Percentiles rank a stretch among this genome's conserved stretches.
Conservation (phyloP, 352 stramenopile genomes). For the Globisporangium orthogonon region DNA sequence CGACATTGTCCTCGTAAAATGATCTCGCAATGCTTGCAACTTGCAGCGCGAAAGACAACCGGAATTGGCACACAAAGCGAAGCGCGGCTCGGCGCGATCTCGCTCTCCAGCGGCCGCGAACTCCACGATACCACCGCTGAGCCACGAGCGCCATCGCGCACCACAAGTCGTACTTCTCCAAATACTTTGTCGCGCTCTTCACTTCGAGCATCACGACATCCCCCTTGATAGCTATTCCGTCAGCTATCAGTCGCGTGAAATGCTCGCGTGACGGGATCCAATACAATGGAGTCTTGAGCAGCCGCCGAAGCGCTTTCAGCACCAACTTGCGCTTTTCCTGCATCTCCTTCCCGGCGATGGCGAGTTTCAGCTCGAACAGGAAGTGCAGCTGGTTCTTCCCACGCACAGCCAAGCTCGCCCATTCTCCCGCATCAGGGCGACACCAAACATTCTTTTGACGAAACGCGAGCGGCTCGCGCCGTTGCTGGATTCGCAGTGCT, state of each 20-base stretch:
- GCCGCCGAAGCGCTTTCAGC: slow-evolving; percentile 38
- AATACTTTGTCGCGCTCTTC: slow-evolving; percentile 41
- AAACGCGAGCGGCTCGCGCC: slow-evolving; percentile 34
- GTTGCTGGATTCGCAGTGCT: slow-evolving; percentile 52
- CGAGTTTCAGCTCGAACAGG: slow-evolving; percentile 57
- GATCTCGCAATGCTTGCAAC: slow-evolving; percentile 19
- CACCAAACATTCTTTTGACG: slow-evolving; percentile 60
- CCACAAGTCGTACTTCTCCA: slow-evolving; percentile 64
- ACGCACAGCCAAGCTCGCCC: slow-evolving; percentile 49
- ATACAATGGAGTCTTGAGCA: slow-evolving; percentile 58
- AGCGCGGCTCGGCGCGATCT: slow-evolving; percentile 24
- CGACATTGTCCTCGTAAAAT: slow-evolving; percentile 29
- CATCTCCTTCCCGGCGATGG: slow-evolving; percentile 46
- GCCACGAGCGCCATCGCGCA: slow-evolving; percentile 33
- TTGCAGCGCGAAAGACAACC: slow-evolving; percentile 19
- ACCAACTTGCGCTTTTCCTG: slow-evolving; percentile 37
- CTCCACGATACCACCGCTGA: slow-evolving; percentile 58
- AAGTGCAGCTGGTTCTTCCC: slow-evolving; percentile 60
- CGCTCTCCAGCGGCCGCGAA: slow-evolving; percentile 25
- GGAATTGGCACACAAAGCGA: slow-evolving; percentile 20
- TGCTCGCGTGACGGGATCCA: slow-evolving; percentile 32
- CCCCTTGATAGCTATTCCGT: slow-evolving; percentile 46
- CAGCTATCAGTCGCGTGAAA: slow-evolving; percentile 45
- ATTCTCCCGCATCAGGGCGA: slow-evolving; percentile 63
- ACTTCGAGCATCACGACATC: slow-evolving; percentile 72